Conservation (phyloP, 2,329 filamentous ascomycete genomes). For the Rhytidhysteron rufulum region DNA sequence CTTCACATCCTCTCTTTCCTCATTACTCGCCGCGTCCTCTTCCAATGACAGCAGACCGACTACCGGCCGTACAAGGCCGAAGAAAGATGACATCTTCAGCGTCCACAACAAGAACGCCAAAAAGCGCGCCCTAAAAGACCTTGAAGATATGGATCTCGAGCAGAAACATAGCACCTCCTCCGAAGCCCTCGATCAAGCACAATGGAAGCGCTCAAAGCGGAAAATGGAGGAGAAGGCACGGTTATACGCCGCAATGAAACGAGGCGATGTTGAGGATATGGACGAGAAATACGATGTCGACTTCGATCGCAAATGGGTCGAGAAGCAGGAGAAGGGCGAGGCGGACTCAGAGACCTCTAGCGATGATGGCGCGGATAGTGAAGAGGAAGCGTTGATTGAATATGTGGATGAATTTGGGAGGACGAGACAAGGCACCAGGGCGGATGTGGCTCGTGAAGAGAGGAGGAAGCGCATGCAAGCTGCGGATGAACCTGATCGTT, state of each 20-base stretch:
- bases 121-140: conserved; percentile 60
- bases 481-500: conserved; percentile 61
- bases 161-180: conserved; percentile 63
- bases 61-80: conserved; percentile 52
- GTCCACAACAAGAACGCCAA: conserved; percentile 60
- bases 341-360: conserved; percentile 40
- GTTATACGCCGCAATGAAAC: conserved; percentile 84
- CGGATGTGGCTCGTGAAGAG: conserved; percentile 63
- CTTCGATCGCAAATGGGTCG: conserved; percentile 95
- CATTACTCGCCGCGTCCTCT: conserved; percentile 63
- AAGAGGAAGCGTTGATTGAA: conserved; percentile 66
- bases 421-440: conserved; percentile 66
- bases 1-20: conserved; percentile 84
- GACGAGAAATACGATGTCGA: conserved; percentile 70
- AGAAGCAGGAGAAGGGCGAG: conserved; percentile 50
- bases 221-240: conserved; percentile 89
- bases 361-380: conserved; percentile 36
- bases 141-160: conserved; percentile 54
- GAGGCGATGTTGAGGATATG: conserved; percentile 68
- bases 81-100: conserved; percentile 67
- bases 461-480: conserved; percentile 54
- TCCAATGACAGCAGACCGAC: conserved; percentile 39
- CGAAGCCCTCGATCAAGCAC: conserved; percentile 52
- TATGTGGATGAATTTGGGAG: conserved; percentile 91
- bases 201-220: conserved; percentile 64